These are phyloP conservation scores for Argentina anserina DNA, from an alignment of 306 rosid species.

Conservation along the genomic window DNA sequence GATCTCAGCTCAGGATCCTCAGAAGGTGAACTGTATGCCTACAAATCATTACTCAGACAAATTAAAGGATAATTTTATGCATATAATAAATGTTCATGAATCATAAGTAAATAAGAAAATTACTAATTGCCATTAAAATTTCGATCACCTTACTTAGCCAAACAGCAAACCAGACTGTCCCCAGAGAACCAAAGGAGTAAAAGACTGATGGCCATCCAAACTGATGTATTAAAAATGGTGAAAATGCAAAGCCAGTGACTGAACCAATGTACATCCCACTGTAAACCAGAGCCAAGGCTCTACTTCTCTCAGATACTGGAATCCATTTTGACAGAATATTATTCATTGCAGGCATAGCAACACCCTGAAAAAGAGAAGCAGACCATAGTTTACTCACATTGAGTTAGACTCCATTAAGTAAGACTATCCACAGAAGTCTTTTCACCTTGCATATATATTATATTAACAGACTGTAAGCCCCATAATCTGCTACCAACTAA, in stretches of 20 bases:
- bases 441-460: not conserved
- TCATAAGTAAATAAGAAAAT: not conserved
- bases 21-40: slow-evolving; percentile 94
- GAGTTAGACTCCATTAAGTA: not conserved
- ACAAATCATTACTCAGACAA: slow-evolving; percentile 22
- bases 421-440: not conserved
- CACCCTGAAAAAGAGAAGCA: slow-evolving; percentile 57
- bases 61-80: not conserved
- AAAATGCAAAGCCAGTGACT: slow-evolving; percentile 94
- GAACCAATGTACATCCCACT: slow-evolving; percentile 99
- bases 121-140: not conserved
- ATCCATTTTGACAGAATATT: slow-evolving; percentile 95
- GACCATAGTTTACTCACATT: slow-evolving; percentile 21
- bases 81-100: not conserved
- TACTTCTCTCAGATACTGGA: slow-evolving; percentile 95
- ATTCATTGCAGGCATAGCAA: slow-evolving; percentile 99
- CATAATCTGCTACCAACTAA: not conserved
- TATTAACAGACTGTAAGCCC: not conserved
- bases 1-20: slow-evolving; percentile 88
- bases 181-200: slow-evolving; percentile 92
- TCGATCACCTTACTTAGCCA: slow-evolving; percentile 76
- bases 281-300: slow-evolving; percentile 89
- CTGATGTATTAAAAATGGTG: slow-evolving; percentile 82
- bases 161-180: slow-evolving; percentile 74
- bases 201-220: slow-evolving; percentile 99